Evolutionary conservation across 2,329 filamentous ascomycete genomes (phyloP), one percentile per base, ranked within the genome.

Genomic region (Pyrenochaeta sp.): DNA sequence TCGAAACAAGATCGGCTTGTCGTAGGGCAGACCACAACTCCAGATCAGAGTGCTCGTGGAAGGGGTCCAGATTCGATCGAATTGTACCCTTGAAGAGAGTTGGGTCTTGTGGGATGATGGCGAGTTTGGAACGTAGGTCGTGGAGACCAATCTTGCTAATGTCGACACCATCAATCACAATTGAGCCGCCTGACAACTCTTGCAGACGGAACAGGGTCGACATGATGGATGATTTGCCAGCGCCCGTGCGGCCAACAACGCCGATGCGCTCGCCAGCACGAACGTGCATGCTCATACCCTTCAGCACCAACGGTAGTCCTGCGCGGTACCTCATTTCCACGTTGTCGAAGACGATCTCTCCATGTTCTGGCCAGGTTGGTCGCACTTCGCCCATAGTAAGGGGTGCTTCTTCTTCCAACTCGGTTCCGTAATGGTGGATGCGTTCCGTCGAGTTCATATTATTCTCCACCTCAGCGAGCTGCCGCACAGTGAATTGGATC

Each of bases 391-490:
- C 72, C 22, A 89, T 86, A 60, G 92, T 88, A 2, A 92, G 78
- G 0, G 92, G 90, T 0, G 93, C 90, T 71, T 97, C 94, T 66
- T 96, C 88, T 52, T 96, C 91, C 4, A 99, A 81, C 57, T 89
- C 74, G 1, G 84, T 90, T 41, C 90, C 92, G 68, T 97, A 97
- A 75, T 96, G 90, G 67, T 91, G 85, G 22, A 97, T 79, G 35
- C 94, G 87, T 73, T 97, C 93, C 0, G 95, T 94, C 0, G 92
- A 87, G 69, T 96, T 97, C 93, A 97, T 97, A 65, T 92, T 90
- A 73, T 96, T 97, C 72, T 97, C 93, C 7, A 97, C 90, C 71
- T 96, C 93, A 18, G 93, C 93, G 6, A 96, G 80, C 72, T 97
- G 93, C 13, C 94, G 84, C 13, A 97, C 90, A 1, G 90, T 93